Percentiles rank a stretch among this genome's conserved stretches.
phyloP scores from a whole-genome alignment of 2,329 filamentous ascomycete genomes.

The Neoascochyta sp. region DNA sequence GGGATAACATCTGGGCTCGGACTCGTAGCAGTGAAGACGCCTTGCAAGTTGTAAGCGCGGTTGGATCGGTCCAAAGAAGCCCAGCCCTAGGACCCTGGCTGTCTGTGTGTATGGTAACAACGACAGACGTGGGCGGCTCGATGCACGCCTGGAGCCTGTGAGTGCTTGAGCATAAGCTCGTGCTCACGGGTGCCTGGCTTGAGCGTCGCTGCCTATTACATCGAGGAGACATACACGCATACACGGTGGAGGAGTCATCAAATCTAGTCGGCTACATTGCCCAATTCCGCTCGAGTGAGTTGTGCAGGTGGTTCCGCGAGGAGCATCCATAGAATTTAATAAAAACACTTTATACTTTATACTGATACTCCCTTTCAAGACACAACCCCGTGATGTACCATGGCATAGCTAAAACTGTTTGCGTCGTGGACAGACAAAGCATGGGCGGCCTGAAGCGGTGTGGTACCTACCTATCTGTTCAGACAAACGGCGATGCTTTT shows the following conservation, averaged over 20 bases:
- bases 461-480: no score
- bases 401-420: no score
- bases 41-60: slow-evolving; percentile 7
- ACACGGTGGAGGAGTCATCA: slow-evolving; percentile 33
- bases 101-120: slow-evolving; percentile 18
- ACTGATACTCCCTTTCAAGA: no score
- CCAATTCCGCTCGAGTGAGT: no score
- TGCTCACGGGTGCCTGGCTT: slow-evolving; percentile 15
- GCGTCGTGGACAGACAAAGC: no score
- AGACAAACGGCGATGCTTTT: no score
- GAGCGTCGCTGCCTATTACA: slow-evolving; percentile 38
- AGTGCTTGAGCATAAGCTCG: slow-evolving; percentile 27
- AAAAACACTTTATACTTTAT: no score
- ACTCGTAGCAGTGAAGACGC: slow-evolving; percentile 38
- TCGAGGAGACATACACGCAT: slow-evolving; percentile 16
- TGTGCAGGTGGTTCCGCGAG: no score
- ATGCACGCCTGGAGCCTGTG: slow-evolving; percentile 29
- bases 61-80: slow-evolving; percentile 37
- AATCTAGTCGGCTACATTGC: no score
- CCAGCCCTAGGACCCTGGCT: slow-evolving; percentile 40
- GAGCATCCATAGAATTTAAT: no score
- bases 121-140: slow-evolving; percentile 29
- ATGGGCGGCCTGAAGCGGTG: no score
- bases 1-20: slow-evolving; percentile 35
- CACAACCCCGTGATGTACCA: no score